Base-by-base conservation (phyloP, 129 eudicot species). In the Flaveria brownii region DNA sequence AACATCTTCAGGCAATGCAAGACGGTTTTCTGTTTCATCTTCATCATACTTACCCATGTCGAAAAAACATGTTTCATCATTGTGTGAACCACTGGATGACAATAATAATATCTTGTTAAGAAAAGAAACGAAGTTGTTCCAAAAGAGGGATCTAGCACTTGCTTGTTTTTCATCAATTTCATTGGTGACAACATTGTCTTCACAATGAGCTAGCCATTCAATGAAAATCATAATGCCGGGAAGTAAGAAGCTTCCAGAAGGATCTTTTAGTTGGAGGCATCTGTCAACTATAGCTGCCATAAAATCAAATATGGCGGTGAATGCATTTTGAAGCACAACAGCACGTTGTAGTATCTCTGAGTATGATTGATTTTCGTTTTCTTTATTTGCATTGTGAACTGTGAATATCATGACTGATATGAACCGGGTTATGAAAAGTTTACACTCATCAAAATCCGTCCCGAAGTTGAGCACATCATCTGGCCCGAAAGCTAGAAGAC, bases 141-240 rank as follows among this genome's bases (percentile, higher is more conserved):
- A 94, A 79, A 94, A 94, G 36, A 82, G 73, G 63, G 88, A 81
- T 81, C 97, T 87, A 22, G 89, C 82, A 3, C 77, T 71, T 18
- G 86, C 84, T 78, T 87, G 93, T 73, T 86, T 86, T 77, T 88
- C 99, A 67, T 88, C 99, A 56, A 82, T 60, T 73, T 94, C 97
- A 62, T 61, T 84, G 75, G 84, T 80, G 70, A 80, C 75, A 8
- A 82, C 69, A 87, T 63, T 63, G 22, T 86, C 94, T 51, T 85
- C 86, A 76, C 78, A 83, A 72, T 86, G 87, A 49, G 97, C 97
- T 63, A 94, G 78, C 99, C 99, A 94, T 59, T 94, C 97, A 11
- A 87, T 90, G 67, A 94, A 94, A 36, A 94, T 84, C 91, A 91
- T 72, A 67, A 94, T 73, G 56, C 96, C 97, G 49, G 99, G 97